Base-by-base conservation (phyloP, 1,139 yeast genomes). In the Suhomyces panamericanus region DNA sequence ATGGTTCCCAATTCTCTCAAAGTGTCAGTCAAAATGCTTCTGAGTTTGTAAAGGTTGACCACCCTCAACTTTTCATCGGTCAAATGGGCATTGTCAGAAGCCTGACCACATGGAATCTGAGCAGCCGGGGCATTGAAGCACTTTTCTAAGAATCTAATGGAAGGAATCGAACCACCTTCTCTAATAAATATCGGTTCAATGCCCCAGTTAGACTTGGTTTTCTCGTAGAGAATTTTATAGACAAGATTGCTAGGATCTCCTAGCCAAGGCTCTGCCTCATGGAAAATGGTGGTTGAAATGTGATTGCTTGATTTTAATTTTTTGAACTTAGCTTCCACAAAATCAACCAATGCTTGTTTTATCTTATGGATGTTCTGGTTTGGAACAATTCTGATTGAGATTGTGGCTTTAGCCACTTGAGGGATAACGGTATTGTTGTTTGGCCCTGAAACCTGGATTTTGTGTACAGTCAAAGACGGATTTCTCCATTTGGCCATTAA, bases 121-220 rank as follows among this genome's bases (percentile, higher is more conserved):
- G 93, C 96, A 1, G 97, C 98, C 16, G 89, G 87, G 2, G 98
- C 96, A 43, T 76, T 65, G 54, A 93, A 87, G 15, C 79, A 75
- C 60, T 86, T 87, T 58, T 93, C 99, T 53, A 93, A 69, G 51
- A 86, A 86, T 49, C 97, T 68, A 7, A 95, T 83, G 12, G 93
- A 85, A 1, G 99, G 98, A 60, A 93, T 90, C 1, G 96, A 87
- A 0, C 99, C 99, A 48, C 99, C 99, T 68, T 93, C 99, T 52
- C 98, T 79, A 38, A 93, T 88, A 50, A 83, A 85, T 37, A 93
- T 69, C 0, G 98, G 98, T 43, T 81, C 83, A 3, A 67, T 61
- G 8, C 77, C 80, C 93, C 95, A 85, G 46, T 83, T 83, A 6
- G 68, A 62, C 35, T 68, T 64, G 30, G 91, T 70, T 39, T 87